Conservation (phyloP, 2,329 filamentous ascomycete species). For the Aspergillus terreus region DNA sequence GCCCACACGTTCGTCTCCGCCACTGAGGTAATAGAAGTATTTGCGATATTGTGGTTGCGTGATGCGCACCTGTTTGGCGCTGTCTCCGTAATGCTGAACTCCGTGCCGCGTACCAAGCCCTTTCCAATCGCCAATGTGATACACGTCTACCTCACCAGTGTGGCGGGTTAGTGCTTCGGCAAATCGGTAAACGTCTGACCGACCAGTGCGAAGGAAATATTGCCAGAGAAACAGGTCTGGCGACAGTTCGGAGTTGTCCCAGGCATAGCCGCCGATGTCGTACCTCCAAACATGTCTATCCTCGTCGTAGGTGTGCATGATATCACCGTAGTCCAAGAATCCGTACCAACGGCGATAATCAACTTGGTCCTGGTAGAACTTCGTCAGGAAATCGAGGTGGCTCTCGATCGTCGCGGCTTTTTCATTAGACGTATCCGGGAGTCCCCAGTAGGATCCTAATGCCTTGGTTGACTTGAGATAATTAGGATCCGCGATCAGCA, state of each 20-base stretch:
- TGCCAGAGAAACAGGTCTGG: constrained; percentile 62
- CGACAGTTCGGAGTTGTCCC: constrained; percentile 63
- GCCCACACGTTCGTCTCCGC: constrained; percentile 54
- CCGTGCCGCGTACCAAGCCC: constrained; percentile 62
- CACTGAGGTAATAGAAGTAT: constrained; percentile 55
- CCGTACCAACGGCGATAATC: constrained; percentile 61
- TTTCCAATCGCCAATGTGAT: constrained; percentile 56
- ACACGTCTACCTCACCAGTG: constrained; percentile 60
- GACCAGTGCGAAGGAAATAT: constrained; percentile 58
- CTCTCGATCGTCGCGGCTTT: constrained; percentile 45
- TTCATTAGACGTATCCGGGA: constrained; percentile 25
- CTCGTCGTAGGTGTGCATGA: constrained; percentile 60
- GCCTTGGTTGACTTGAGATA: constrained; percentile 53
- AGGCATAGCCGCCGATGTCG: constrained; percentile 61
- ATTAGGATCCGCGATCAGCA: constrained; percentile 46
- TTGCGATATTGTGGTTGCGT: constrained; percentile 57
- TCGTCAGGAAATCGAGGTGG: constrained; percentile 54
- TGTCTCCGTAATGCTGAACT: constrained; percentile 60
- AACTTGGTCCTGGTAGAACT: constrained; percentile 55
- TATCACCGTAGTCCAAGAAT: constrained; percentile 60
- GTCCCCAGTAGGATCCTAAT: constrained; percentile 54
- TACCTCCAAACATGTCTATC: constrained; percentile 61
- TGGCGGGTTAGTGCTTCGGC: constrained; percentile 59
- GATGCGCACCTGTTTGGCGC: constrained; percentile 60
- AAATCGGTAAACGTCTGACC: constrained; percentile 55